phyloP scores from a whole-genome alignment of 768 basidiomycete genomes.

The Lentinula aciculospora region DNA sequence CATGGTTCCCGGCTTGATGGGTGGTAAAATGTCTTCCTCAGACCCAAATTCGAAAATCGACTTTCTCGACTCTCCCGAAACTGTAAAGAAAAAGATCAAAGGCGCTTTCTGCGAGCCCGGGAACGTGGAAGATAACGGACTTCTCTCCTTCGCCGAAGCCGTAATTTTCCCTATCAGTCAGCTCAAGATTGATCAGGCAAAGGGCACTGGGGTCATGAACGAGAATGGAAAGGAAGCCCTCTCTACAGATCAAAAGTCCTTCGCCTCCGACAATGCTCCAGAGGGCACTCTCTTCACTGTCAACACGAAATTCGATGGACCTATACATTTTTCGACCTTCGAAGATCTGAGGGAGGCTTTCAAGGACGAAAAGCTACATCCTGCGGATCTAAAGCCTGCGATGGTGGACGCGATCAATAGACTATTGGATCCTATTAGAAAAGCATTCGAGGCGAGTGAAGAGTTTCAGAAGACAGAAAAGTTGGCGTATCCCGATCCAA shows the following conservation, averaged over 20 bases:
- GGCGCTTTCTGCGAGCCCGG: constrained; percentile 93
- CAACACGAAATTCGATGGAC: constrained; percentile 74
- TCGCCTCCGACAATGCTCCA: constrained; percentile 65
- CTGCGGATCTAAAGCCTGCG: constrained; percentile 80
- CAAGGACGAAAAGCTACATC: constrained; percentile 72
- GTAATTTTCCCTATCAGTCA: constrained; percentile 87
- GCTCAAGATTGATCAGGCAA: constrained; percentile 56
- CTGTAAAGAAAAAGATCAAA: constrained; percentile 85
- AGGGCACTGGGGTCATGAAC: constrained; percentile 40
- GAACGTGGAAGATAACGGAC: constrained; percentile 80
- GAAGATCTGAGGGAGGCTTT: constrained; percentile 71
- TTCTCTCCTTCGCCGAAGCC: constrained; percentile 78
- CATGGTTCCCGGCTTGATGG: constrained; percentile 93
- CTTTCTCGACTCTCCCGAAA: constrained; percentile 84
- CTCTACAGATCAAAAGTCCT: constrained; percentile 54
- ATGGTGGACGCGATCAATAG: constrained; percentile 70
- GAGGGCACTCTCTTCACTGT: constrained; percentile 80
- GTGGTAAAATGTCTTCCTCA: constrained; percentile 97
- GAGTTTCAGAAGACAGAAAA: constrained; percentile 78
- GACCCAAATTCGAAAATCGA: constrained; percentile 98
- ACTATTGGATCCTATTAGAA: constrained; percentile 76
- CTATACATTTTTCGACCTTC: constrained; percentile 67
- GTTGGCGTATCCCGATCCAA: constrained; percentile 81
- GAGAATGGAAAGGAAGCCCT: constrained; percentile 17
- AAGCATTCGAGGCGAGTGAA: constrained; percentile 66